A percentile compares a stretch with the other conserved stretches of the same genome.
Conservation (phyloP, 2,329 filamentous ascomycete species). For the Cladosporium halotolerans region DNA sequence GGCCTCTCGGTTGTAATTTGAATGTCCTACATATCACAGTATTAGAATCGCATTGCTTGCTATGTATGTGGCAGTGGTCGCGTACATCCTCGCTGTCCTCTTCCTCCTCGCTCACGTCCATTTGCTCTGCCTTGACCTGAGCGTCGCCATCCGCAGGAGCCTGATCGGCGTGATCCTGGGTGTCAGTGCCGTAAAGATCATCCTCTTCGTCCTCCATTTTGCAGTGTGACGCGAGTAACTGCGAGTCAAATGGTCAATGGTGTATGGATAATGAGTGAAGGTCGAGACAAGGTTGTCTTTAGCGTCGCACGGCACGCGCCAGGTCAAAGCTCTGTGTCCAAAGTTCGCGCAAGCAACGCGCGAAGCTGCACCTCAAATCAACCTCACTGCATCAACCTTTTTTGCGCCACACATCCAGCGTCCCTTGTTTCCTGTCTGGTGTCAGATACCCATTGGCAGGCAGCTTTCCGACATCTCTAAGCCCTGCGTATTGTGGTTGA, state of each 20-base stretch:
- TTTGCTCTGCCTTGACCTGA: constrained; percentile 35
- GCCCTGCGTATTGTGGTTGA: background rate
- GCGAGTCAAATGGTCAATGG: background rate
- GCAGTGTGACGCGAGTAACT: background rate
- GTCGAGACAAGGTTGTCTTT: background rate
- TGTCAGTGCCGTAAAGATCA: constrained; percentile 40
- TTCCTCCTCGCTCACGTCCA: constrained; percentile 41
- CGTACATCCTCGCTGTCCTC: constrained; percentile 37
- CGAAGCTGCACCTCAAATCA: no score
- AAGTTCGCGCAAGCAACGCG: background rate
- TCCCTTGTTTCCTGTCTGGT: background rate
- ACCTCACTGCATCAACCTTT: background rate
- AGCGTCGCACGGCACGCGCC: constrained; percentile 10
- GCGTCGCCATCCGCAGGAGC: constrained; percentile 24
- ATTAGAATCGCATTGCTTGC: constrained; percentile 6
- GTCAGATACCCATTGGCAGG: background rate
- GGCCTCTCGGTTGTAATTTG: constrained; percentile 48
- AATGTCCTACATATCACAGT: constrained; percentile 36
- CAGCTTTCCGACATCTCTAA: background rate
- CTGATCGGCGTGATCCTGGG: constrained; percentile 18
- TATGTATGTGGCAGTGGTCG: background rate
- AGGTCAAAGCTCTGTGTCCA: constrained; percentile 11
- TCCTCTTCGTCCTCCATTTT: constrained; percentile 48
- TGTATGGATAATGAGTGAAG: background rate
- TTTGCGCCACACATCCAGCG: background rate